Evolutionary conservation across 768 basidiomycete species (phyloP), one percentile per base, ranked within the genome.

Genomic region (Amanita exitialis): DNA sequence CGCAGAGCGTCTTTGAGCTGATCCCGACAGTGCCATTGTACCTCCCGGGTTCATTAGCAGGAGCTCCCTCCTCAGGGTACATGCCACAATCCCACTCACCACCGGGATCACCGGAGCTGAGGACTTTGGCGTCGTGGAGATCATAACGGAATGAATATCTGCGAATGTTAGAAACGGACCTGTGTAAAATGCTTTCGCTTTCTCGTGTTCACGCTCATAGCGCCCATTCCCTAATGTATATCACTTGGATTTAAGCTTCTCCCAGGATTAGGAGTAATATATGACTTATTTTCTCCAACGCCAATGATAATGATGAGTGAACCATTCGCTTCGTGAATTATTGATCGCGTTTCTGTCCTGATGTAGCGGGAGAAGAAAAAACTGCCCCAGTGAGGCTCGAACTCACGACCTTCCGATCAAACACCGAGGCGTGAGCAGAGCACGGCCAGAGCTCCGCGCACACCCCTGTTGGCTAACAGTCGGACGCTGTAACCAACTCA

Each of bases 401-500:
- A 80, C 79, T 79, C 76, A 74, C 76, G 78, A 80, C 76, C 79
- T 80, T 78, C 78, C 78, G 77, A 80, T 80, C 38, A 3, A 36
- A 15, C 12, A 9, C 7, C 27, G 38, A n/a, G 3, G 21, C 6
- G 13, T n/a, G 6, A 15, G 20, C 28, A 30, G 21, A 15, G 37
- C 1, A 38, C 0, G 13, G 4, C 1, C 16, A 3, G 34, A 1
- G 3, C 16, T 3, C 12, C 12, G 20, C n/a, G 8, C 35, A 20
- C 16, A n/a, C 6, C 42, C 13, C 42, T 41, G 49, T 21, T 8
- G 6, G 21, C n/a, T 81, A 80, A 82, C 79, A 80, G 79, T 82
- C 79, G 79, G 79, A 81, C 79, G 79, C 80, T 80, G 77, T 81
- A 70, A 81, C 79, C 79, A 81, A 80, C 79, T 81, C 75, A 80